Conservation (phyloP, 192 early-diverging fungal species). For the Allomyces javanicus region DNA sequence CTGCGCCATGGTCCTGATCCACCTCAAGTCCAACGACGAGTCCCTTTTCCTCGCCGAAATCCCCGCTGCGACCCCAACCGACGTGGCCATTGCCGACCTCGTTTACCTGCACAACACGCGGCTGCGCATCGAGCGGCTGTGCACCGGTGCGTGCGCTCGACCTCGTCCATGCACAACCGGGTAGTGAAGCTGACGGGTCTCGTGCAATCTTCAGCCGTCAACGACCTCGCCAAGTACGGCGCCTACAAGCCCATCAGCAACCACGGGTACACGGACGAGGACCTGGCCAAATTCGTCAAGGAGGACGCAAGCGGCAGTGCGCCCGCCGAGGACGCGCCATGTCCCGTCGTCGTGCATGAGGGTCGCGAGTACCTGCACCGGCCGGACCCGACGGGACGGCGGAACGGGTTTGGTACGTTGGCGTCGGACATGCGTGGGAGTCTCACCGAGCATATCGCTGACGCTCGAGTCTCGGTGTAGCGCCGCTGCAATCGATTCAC, state of each 20-base stretch:
- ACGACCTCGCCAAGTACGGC: slow-evolving; percentile 30
- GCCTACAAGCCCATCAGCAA: slow-evolving; percentile 24
- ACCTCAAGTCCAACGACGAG: slow-evolving; percentile 23
- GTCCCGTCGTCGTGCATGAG: too few relatives aligned
- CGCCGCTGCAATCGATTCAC: slow-evolving; percentile 15
- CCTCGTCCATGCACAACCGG: neutral
- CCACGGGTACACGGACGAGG: slow-evolving; percentile 34
- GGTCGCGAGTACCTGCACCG: slow-evolving; percentile 11
- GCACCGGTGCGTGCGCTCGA: slow-evolving; percentile 13
- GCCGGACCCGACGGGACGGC: slow-evolving; percentile 32
- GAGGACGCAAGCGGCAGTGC: neutral
- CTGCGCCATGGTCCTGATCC: slow-evolving; percentile 17
- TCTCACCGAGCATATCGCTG: too few relatives aligned
- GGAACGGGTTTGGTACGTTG: slow-evolving; percentile 25
- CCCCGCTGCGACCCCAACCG: slow-evolving; percentile 5
- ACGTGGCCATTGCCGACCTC: slow-evolving; percentile 6
- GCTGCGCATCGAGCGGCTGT: slow-evolving; percentile 14
- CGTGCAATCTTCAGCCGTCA: neutral
- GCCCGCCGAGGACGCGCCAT: too few relatives aligned
- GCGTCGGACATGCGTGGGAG: too few relatives aligned
- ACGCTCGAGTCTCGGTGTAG: slow-evolving; percentile 3
- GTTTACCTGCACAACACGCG: slow-evolving; percentile 17
- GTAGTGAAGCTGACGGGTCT: neutral
- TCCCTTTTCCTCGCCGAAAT: slow-evolving; percentile 20
- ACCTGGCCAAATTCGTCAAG: slow-evolving; percentile 22